Conservation (phyloP, 2,329 filamentous ascomycete genomes). For the Aspergillus sergii region DNA sequence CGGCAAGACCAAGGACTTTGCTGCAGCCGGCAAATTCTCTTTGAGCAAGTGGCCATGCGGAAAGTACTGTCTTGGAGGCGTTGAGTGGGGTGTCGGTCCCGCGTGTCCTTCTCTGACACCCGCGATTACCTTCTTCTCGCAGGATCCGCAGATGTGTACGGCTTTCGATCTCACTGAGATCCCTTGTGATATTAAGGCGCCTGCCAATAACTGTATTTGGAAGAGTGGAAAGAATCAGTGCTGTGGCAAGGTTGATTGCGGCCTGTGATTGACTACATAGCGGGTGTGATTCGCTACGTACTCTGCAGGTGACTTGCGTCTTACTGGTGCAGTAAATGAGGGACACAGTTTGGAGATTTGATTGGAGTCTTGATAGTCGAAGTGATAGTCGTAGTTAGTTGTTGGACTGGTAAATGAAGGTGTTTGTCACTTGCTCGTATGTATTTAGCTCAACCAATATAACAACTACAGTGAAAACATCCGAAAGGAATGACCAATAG, state of each 20-base stretch:
- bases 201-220: constrained; percentile 18
- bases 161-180: constrained; percentile 16
- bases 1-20: constrained; percentile 10
- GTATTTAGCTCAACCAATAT: too few species aligned
- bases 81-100: constrained; percentile 10
- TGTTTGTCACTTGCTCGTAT: too few species aligned
- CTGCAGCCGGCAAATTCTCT: constrained; percentile 10
- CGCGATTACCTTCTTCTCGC: constrained; percentile 14
- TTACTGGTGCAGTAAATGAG: not conserved
- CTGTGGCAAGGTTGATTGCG: constrained; percentile 12
- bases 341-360: not conserved
- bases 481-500: too few species aligned
- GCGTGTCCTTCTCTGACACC: constrained; percentile 13
- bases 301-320: not conserved
- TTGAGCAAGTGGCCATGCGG: constrained; percentile 17
- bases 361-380: not conserved
- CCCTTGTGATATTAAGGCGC: constrained; percentile 13
- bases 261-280: not conserved
- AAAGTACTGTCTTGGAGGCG: constrained; percentile 17
- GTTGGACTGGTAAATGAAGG: not conserved
- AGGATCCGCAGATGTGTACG: constrained; percentile 17
- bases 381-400: too few species aligned
- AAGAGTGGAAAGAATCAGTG: constrained; percentile 13
- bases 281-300: not conserved
- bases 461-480: too few species aligned